Conservation (phyloP, 2,329 filamentous ascomycete species). For the Pseudogymnoascus sp. region DNA sequence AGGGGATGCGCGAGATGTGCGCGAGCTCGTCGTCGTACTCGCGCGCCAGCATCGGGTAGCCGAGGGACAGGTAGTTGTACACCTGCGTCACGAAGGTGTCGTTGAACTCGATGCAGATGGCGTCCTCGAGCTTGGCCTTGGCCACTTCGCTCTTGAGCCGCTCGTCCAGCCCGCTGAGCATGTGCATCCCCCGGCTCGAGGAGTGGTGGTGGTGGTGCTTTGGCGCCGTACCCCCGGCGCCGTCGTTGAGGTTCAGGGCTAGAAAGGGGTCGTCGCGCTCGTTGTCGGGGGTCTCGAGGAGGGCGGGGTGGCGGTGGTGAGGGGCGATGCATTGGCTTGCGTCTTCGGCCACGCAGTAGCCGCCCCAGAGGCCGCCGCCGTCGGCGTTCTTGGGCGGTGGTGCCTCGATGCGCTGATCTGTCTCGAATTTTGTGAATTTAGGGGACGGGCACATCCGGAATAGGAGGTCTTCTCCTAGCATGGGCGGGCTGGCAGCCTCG, state of each 20-base stretch:
- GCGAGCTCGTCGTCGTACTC: constrained; percentile 78
- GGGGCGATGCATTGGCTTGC: constrained; percentile 29
- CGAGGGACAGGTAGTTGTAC: constrained; percentile 91
- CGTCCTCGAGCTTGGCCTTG: constrained; percentile 21
- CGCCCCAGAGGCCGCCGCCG: constrained; percentile 67
- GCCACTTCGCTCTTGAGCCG: constrained; percentile 21
- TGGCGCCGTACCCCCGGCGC: background rate
- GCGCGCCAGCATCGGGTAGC: constrained; percentile 78
- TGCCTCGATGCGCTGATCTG: constrained; percentile 55
- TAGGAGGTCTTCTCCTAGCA: constrained; percentile 73
- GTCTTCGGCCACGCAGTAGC: constrained; percentile 48
- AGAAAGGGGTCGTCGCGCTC: constrained; percentile 30
- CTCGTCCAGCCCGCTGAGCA: constrained; percentile 25
- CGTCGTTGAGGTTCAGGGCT: constrained; percentile 9
- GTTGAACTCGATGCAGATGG: constrained; percentile 58
- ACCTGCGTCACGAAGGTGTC: constrained; percentile 89
- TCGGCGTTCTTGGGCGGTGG: constrained; percentile 46
- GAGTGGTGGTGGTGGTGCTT: background rate
- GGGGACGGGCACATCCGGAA: constrained; percentile 80
- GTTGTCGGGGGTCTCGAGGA: constrained; percentile 30
- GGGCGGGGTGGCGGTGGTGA: constrained; percentile 20
- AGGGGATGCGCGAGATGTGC: constrained; percentile 64
- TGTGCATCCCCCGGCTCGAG: constrained; percentile 19
- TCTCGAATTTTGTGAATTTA: constrained; percentile 74
- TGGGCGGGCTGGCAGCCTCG: constrained; percentile 62